Evolutionary conservation across 768 basidiomycete genomes (phyloP).

Genomic region (Tephrocybe sp.): DNA sequence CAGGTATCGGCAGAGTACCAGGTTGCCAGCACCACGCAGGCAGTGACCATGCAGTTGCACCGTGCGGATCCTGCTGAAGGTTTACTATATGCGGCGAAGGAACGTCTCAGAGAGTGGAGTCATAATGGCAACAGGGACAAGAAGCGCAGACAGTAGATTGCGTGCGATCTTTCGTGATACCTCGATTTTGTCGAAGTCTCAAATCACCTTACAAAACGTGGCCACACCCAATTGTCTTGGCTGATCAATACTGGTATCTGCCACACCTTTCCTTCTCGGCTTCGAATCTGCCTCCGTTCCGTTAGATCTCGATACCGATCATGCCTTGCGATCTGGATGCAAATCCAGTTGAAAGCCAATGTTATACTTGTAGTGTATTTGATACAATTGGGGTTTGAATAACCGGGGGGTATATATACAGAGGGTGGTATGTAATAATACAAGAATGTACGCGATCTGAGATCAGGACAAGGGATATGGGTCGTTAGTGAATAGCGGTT

Average conservation of each 20-base stretch:
- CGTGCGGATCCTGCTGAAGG: slow-evolving; percentile 26
- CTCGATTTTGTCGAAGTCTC: neutral
- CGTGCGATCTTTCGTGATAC: neutral
- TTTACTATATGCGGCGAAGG: slow-evolving; percentile 16
- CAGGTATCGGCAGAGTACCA: neutral
- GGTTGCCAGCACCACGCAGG: neutral
- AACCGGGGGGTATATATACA: neutral
- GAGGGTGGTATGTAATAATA: slow-evolving; percentile 1
- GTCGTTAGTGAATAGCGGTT: neutral
- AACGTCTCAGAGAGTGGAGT: slow-evolving; percentile 4
- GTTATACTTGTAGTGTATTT: neutral
- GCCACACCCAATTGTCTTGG: neutral
- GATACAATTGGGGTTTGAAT: slow-evolving; percentile 1
- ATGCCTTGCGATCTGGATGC: no score
- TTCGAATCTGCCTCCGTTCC: neutral
- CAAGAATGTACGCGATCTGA: neutral
- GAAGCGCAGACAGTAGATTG: slow-evolving; percentile 20
- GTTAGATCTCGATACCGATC: neutral
- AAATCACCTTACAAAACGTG: neutral
- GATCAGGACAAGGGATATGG: neutral
- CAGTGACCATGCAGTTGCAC: slow-evolving; percentile 9
- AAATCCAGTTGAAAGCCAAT: no score
- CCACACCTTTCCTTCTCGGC: neutral
- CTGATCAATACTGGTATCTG: neutral
- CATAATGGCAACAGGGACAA: slow-evolving; percentile 20